Percentiles rank a stretch among this genome's conserved stretches.
These are phyloP conservation scores for Murraya paniculata DNA, from an alignment of 345 rosid species.

Conservation along the genomic window DNA sequence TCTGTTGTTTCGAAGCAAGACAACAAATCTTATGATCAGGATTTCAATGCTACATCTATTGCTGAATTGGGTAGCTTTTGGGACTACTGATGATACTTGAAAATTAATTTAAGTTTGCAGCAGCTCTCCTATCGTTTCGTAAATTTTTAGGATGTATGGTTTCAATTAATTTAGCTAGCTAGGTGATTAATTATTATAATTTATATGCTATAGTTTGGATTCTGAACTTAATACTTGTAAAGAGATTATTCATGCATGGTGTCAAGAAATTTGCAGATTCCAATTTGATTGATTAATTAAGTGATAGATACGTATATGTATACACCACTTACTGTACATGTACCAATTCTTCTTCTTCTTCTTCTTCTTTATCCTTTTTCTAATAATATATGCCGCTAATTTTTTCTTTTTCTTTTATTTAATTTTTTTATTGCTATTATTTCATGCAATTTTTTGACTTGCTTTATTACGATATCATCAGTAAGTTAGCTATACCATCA, in stretches of 20 bases:
- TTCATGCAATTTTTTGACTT: neutral
- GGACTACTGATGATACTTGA: constrained; percentile 27
- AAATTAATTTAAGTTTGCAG: neutral
- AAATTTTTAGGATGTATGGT: constrained; percentile 14
- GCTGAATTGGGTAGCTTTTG: constrained; percentile 38
- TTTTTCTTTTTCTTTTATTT: neutral
- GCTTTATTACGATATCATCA: too few species aligned
- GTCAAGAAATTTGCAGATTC: constrained; percentile 21
- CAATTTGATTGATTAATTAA: neutral
- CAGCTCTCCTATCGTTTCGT: constrained; percentile 1
- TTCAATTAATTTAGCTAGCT: constrained; percentile 1
- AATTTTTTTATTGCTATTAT: too few species aligned
- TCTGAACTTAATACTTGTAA: constrained; percentile 29
- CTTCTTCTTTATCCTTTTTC: too few species aligned
- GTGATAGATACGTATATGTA: too few species aligned
- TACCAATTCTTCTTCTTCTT: too few species aligned
- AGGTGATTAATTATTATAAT: neutral
- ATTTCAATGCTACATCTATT: constrained; percentile 22
- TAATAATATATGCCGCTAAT: constrained; percentile 11
- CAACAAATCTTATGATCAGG: constrained; percentile 30
- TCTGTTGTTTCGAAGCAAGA: constrained; percentile 45
- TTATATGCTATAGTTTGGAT: constrained; percentile 16
- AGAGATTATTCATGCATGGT: constrained; percentile 25
- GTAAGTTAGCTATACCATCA: neutral
- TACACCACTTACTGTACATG: too few species aligned